Evolutionary conservation across 2,329 filamentous ascomycete species (phyloP).

Genomic region (Colletotrichum sp.): DNA sequence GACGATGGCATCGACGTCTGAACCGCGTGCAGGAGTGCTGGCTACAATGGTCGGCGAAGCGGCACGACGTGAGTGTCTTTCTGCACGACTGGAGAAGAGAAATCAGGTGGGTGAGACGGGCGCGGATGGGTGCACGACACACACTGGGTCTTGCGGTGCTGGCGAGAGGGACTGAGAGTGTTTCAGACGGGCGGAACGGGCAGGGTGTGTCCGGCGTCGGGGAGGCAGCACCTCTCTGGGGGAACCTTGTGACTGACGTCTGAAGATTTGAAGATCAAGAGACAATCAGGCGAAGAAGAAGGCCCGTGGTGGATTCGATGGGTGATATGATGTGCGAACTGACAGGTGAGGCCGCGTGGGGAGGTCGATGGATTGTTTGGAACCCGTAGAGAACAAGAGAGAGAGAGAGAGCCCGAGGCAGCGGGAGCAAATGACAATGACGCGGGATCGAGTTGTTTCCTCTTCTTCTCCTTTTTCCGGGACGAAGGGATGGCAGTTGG

Average conservation of each 20-base stretch:
- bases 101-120: constrained; percentile 11
- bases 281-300: constrained; percentile 25
- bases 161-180: constrained; percentile 30
- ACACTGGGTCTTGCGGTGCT: constrained; percentile 16
- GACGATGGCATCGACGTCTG: constrained; percentile 10
- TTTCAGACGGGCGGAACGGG: constrained; percentile 45
- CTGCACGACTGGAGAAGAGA: background rate
- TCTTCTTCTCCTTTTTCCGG: background rate
- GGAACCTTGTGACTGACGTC: constrained; percentile 19
- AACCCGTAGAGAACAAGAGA: background rate
- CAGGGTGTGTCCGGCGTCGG: constrained; percentile 25
- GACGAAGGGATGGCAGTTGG: background rate
- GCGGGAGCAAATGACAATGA: background rate
- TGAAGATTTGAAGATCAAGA: constrained; percentile 26
- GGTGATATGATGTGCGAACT: constrained; percentile 21
- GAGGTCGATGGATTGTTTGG: constrained; percentile 2
- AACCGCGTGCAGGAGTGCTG: background rate
- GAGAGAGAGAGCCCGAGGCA: background rate
- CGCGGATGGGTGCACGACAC: constrained; percentile 19
- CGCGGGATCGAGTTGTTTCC: background rate
- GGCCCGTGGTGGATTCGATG: background rate
- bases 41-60: constrained; percentile 1
- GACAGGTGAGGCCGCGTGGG: constrained; percentile 15
- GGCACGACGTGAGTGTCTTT: background rate
- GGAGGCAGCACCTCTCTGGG: constrained; percentile 11